Conservation (phyloP, 2,329 filamentous ascomycete genomes). For the Sphaerulina vaccinii region DNA sequence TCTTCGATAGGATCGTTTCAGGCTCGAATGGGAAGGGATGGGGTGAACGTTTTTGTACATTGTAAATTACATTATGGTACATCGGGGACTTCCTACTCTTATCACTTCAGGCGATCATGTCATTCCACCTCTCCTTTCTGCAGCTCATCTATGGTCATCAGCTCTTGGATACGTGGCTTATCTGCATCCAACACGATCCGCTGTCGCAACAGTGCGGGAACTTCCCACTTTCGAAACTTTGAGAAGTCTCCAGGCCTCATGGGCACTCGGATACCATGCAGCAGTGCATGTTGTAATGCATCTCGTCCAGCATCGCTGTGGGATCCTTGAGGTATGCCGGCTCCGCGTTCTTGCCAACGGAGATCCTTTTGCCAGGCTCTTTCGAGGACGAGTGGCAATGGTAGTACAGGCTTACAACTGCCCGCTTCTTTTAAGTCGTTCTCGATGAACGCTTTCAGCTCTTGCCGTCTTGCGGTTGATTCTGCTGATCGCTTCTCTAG, state of each 20-base stretch:
- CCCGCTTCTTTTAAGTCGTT: conserved; percentile 10
- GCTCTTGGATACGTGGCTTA: no score
- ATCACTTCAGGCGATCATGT: no score
- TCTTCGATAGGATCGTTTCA: no score
- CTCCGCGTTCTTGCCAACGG: conserved; percentile 22
- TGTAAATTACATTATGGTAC: no score
- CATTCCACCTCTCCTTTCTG: no score
- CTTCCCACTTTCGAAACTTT: conserved; percentile 1
- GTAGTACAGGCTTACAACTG: conserved; percentile 12
- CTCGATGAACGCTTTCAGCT: not conserved
- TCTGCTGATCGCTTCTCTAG: not conserved
- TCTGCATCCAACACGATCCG: not conserved
- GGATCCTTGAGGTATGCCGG: conserved; percentile 9
- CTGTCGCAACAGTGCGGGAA: conserved; percentile 1
- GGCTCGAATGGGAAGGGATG: no score
- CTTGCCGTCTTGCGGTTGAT: not conserved
- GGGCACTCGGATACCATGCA: conserved; percentile 28
- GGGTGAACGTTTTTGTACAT: no score
- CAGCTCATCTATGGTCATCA: no score
- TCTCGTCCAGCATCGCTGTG: not conserved
- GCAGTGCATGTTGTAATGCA: conserved; percentile 25
- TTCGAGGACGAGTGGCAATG: conserved; percentile 25
- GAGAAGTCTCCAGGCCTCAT: conserved; percentile 24
- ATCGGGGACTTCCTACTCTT: no score
- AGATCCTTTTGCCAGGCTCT: conserved; percentile 26